Base-by-base conservation (phyloP, 2,329 filamentous ascomycete species). In the Chalaropsis ovoidea region DNA sequence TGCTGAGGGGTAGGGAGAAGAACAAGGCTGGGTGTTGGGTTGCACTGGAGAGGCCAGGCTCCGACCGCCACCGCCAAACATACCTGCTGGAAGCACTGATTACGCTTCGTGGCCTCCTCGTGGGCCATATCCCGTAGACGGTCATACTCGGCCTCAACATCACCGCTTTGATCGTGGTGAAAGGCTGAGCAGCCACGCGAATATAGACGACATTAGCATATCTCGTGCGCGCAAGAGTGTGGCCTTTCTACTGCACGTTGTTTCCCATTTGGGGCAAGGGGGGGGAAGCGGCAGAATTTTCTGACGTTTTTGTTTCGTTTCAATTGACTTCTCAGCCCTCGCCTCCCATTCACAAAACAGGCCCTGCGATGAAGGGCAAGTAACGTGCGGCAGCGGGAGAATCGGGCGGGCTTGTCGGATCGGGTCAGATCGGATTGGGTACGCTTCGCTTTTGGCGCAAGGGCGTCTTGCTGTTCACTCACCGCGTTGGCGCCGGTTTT, bases 71-170 rank as follows among this genome's bases (percentile, higher is more conserved):
- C 19, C 22, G 27, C 47, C 47, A 52, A 58, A 74, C 78, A 65
- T 78, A 89, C 87, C 72, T 81, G 80, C 69, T 90, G 84, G 72
- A 91, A 92, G 77, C 89, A 95, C 63, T 82, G 81, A 69, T 84
- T 84, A 70, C 90, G 88, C 78, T 94, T 90, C 63, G 81, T 78
- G 67, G 88, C 90, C 79, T 96, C 92, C 71, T 85, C 81, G 69
- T 89, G 86, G 19, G 93, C 94, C 19, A 92, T 81, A 70, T 87
- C 86, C 72, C 94, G 90, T 56, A 97, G 82, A 64, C 90, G 88
- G 74, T 97, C 92, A 76, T 97, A 97, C 77, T 97, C 92, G 70
- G 81, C 84, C 79, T 97, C 92, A 65, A 84, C 80, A 67, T 86
- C 81, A 70, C 78, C 78, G 72, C 83, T 84, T 70, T 86, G 80